Base-by-base conservation (phyloP, 2,329 filamentous ascomycete species). In the Stachybotrys chartarum region DNA sequence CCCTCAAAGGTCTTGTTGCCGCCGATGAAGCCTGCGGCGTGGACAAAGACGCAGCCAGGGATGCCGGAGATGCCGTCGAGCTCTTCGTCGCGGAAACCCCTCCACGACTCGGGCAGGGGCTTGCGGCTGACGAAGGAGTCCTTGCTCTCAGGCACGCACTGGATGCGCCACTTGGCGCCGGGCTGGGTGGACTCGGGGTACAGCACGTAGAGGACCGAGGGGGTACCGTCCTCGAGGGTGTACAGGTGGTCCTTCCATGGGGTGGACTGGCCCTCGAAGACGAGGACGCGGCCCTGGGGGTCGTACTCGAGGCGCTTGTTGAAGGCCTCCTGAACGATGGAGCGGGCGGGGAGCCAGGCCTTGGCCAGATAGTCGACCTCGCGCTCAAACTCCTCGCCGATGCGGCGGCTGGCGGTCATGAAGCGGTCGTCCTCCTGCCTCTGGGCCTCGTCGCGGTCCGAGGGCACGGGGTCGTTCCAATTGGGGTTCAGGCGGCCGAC, bases 201-300 rank as follows among this genome's bases (percentile, higher is more conserved):
- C 30, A 97, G 78, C 14, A 96, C 92, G 68, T 97, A 97, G 52
- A 92, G 78, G 5, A 93, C 85, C 63, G 67, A 67, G 7, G 69
- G 62, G 17, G 84, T 82, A 46, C 83, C 75, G 18, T 72, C 80
- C 74, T 99, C 94, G 31, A 97, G 82, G 17, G 82, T 85, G 75
- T 96, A 97, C 17, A 99, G 80, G 71, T 99, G 94, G 67, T 97
- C 93, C 71, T 96, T 94, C 94, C 94, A 97, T 2, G 93, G 93
- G 58, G 93, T 88, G 56, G 88, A 85, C 68, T 89, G 85, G 42
- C 78, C 78, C 60, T 88, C 82, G 55, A 99, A 81, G 30, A 97
- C 86, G 65, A 97, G 78, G 57, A 97, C 83, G 59, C 90, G 85
- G 55, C 92, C 92, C 60, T 86, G 76, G 10, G 85, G 66, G 68